phyloP scores from a whole-genome alignment of 805 yeast species.

The Wickerhamomyces strasburgensis region DNA sequence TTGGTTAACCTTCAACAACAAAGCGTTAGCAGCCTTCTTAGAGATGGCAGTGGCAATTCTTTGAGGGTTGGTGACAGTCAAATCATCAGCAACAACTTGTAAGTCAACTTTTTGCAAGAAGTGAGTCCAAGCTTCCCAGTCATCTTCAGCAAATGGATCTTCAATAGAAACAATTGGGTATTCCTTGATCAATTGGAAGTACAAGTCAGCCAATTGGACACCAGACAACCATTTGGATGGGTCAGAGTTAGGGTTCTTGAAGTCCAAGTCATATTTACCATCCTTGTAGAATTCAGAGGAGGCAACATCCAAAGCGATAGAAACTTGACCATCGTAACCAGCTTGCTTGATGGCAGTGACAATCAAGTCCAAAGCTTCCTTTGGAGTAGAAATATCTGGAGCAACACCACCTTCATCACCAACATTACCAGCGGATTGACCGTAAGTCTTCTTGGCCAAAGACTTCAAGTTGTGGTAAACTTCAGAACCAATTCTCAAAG shows the following conservation, averaged over 20 bases:
- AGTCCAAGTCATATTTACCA: constrained; percentile 96
- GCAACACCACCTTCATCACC: constrained; percentile 99
- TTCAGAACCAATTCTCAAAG: constrained; percentile 94
- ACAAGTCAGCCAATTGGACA: constrained; percentile 78
- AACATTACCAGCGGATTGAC: constrained; percentile 98
- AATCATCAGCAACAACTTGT: constrained; percentile 97
- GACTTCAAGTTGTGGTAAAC: constrained; percentile 96
- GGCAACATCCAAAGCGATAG: constrained; percentile 94
- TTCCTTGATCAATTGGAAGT: constrained; percentile 71
- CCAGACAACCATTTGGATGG: constrained; percentile 87
- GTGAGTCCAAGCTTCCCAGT: constrained; percentile 97
- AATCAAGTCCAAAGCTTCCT: constrained; percentile 95
- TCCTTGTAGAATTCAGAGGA: constrained; percentile 97
- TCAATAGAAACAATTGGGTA: constrained; percentile 98
- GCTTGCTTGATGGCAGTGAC: constrained; percentile 84
- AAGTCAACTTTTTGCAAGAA: constrained; percentile 71
- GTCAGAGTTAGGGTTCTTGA: constrained; percentile 95
- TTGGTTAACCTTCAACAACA: constrained; percentile 97
- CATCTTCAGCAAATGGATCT: constrained; percentile 99
- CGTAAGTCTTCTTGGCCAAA: constrained; percentile 90
- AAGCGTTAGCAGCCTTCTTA: constrained; percentile 91
- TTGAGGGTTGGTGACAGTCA: constrained; percentile 96
- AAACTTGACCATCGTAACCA: constrained; percentile 91
- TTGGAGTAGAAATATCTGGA: constrained; percentile 92
- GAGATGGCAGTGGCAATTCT: constrained; percentile 95